Percentiles rank a stretch among this genome's conserved stretches.
Evolutionary conservation across 306 rosid species (phyloP).

Genomic region (Cicer yamashitae): DNA sequence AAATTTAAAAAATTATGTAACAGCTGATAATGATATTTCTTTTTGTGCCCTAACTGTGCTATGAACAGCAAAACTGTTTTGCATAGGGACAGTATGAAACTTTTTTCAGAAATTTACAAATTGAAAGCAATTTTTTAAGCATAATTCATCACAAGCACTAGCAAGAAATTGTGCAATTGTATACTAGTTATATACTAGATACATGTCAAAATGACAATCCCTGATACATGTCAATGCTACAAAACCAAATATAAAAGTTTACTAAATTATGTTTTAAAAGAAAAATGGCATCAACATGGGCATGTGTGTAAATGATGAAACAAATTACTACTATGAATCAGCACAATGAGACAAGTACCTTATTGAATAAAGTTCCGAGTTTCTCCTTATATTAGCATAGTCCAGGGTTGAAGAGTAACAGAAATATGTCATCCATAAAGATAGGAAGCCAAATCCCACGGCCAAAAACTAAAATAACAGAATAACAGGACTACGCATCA

Average conservation of each 20-base stretch:
- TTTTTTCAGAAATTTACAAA: background rate
- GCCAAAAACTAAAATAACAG: conserved; percentile 39
- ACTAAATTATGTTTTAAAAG: background rate
- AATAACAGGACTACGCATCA: conserved; percentile 22
- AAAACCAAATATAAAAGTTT: conserved; percentile 15
- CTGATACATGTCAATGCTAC: conserved; percentile 18
- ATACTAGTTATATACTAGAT: background rate
- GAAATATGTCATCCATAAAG: conserved; percentile 33
- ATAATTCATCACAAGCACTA: conserved; percentile 12
- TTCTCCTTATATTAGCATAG: conserved; percentile 36
- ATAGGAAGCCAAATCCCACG: conserved; percentile 39
- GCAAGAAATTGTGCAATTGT: conserved; percentile 7
- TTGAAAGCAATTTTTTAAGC: background rate
- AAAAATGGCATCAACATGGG: conserved; percentile 19
- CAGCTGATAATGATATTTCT: background rate
- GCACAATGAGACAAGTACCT: conserved; percentile 40
- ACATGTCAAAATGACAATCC: background rate
- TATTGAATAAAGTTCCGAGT: conserved; percentile 38
- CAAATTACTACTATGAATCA: conserved; percentile 19
- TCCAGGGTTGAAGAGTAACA: conserved; percentile 32
- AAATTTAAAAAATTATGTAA: background rate
- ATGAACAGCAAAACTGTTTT: background rate
- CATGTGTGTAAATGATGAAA: conserved; percentile 27
- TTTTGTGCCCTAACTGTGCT: background rate
- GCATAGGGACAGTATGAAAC: background rate